Conservation (phyloP, 768 basidiomycete species). For the Rhizopogon salebrosus region DNA sequence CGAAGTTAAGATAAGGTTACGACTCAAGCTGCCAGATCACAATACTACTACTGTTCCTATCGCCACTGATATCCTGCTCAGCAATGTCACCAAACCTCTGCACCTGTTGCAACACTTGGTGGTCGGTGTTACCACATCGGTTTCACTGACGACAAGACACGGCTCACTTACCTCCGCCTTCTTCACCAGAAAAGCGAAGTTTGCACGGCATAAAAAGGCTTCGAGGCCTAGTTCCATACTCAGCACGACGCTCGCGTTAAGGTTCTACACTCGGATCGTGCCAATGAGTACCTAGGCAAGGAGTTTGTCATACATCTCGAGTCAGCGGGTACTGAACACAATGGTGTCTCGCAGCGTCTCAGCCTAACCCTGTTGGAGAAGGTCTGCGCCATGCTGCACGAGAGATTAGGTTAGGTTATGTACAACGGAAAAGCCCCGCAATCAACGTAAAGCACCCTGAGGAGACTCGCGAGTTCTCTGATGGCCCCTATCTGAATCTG, state of each 20-base stretch:
- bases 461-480: no score
- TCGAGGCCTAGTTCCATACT: slow-evolving; percentile 6
- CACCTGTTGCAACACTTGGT: slow-evolving; percentile 9
- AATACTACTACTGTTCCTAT: no score
- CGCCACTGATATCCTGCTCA: no score
- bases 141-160: slow-evolving; percentile 18
- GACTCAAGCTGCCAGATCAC: no score
- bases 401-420: no score
- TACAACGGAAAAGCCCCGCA: no score
- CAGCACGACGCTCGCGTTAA: slow-evolving; percentile 8
- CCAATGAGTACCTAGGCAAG: slow-evolving; percentile 17
- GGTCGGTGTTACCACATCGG: slow-evolving; percentile 11
- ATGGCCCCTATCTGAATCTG: no score
- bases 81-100: no score
- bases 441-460: no score
- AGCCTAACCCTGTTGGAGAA: slow-evolving; percentile 9
- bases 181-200: not conserved
- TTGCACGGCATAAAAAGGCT: not conserved
- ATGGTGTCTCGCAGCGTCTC: slow-evolving; percentile 17
- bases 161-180: not conserved
- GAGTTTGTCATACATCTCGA: slow-evolving; percentile 11
- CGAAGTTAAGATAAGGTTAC: no score
- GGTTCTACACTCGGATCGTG: slow-evolving; percentile 15
- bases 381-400: not conserved
- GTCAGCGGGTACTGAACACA: slow-evolving; percentile 12